These are phyloP conservation scores for Calophaca sinica DNA, from an alignment of 306 rosid genomes.

Conservation along the genomic window DNA sequence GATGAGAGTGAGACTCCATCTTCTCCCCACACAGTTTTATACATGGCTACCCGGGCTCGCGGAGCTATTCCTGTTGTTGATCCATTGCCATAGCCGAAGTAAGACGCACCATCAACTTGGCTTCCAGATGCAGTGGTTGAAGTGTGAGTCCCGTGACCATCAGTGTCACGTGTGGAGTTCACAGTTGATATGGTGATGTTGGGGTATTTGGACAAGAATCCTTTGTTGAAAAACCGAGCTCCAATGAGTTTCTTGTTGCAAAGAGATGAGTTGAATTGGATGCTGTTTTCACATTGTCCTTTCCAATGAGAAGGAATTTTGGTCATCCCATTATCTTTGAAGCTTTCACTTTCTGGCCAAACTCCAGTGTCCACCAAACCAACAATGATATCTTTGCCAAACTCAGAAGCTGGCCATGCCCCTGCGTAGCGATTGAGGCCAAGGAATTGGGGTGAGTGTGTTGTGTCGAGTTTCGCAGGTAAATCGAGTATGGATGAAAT, in stretches of 20 bases:
- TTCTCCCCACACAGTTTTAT: slow-evolving; percentile 65
- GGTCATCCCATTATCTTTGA: slow-evolving; percentile 56
- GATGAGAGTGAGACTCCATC: slow-evolving; percentile 39
- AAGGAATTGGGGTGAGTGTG: slow-evolving; percentile 70
- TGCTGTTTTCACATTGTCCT: slow-evolving; percentile 66
- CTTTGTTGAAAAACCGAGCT: slow-evolving; percentile 76
- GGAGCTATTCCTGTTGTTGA: slow-evolving; percentile 68
- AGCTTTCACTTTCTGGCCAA: slow-evolving; percentile 85
- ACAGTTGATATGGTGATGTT: slow-evolving; percentile 43
- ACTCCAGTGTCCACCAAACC: slow-evolving; percentile 80
- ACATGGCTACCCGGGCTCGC: slow-evolving; percentile 65
- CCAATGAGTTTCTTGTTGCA: slow-evolving; percentile 90
- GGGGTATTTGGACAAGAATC: slow-evolving; percentile 49
- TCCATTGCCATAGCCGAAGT: slow-evolving; percentile 69
- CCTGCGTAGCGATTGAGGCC: slow-evolving; percentile 59
- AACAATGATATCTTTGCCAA: slow-evolving; percentile 64
- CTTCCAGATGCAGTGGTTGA: slow-evolving; percentile 72
- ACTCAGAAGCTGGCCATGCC: slow-evolving; percentile 58
- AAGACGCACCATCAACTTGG: slow-evolving; percentile 58
- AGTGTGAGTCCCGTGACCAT: slow-evolving; percentile 88
- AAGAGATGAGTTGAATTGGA: slow-evolving; percentile 57
- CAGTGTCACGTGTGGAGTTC: slow-evolving; percentile 70
- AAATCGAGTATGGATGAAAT: slow-evolving; percentile 59
- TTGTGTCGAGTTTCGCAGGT: slow-evolving; percentile 60
- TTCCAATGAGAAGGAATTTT: slow-evolving; percentile 71